Base-by-base conservation (phyloP, 1,284 basidiomycete species). In the Heterobasidion occidentale region DNA sequence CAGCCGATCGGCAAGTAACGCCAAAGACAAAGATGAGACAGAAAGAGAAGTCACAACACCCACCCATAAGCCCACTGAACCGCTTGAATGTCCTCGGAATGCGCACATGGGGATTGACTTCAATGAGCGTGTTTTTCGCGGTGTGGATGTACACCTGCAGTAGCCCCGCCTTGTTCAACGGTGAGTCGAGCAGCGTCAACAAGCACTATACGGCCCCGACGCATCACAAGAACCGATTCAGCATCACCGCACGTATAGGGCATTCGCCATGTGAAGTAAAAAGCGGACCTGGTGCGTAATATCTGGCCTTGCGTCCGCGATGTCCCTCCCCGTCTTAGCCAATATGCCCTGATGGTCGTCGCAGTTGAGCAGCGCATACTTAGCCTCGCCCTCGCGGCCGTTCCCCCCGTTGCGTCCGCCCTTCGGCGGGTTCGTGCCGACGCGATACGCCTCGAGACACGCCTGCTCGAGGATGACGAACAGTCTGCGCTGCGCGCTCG, bases 141-240 rank as follows among this genome's bases (percentile, higher is more conserved):
- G 96, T 99, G 76, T 98, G 96, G 60, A 99, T 98, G 76, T 97
- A 99, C 35, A 99, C 95, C 72, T 99, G 96, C 8, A 99, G 82
- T 36, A 94, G 74, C 11, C 96, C 96, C 3, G 96, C 93, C 75
- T 98, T 98, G 82, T 99, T 99, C 56, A 99, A 77, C 0, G 96
- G 96, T 46, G 96, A 98, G 74, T 99, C 97, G 59, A 99, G 84
- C 9, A 99, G 79, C 0, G 96, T 99, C 60, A 99, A 77, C 8
- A 99, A 83, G 69, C 97, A 99, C 92, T 96, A 53, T 42, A 46
- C 17, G 12, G n/a, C 4, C 38, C 17, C 48, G 14, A 52, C 36
- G 36, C 19, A 45, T 27, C 42, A 35, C 53, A 52, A 12, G 14
- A 19, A 36, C 14, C 47, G n/a, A 42, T 17, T 11, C 12, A 45